Percentiles rank a stretch among this genome's conserved stretches.
phyloP scores from a whole-genome alignment of 495 filamentous ascomycete species.

The Neurospora sublineolata region DNA sequence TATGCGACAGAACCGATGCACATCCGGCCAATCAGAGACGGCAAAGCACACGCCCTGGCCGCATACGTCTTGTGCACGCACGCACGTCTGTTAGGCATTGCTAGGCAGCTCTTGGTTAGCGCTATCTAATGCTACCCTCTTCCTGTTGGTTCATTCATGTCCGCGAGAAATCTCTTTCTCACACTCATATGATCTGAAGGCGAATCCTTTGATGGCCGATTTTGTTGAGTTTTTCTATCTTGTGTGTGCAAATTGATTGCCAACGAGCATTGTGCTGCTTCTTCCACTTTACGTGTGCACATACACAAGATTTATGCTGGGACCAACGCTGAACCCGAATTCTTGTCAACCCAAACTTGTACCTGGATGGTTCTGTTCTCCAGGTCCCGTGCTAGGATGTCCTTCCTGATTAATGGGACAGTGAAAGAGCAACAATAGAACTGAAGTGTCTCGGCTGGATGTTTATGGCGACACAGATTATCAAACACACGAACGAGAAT shows the following conservation, averaged over 20 bases:
- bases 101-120: neutral
- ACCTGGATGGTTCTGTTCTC: neutral
- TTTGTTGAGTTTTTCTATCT: neutral
- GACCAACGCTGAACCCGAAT: neutral
- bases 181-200: neutral
- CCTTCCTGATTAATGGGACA: neutral
- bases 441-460: neutral
- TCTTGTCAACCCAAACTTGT: neutral
- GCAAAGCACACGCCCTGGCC: neutral
- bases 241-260: neutral
- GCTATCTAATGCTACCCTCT: neutral
- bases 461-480: neutral
- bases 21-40: neutral
- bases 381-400: neutral
- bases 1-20: neutral
- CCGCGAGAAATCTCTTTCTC: neutral
- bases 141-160: neutral
- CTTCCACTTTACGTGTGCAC: neutral
- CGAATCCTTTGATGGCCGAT: neutral
- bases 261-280: neutral
- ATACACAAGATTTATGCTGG: neutral
- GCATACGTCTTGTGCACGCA: neutral
- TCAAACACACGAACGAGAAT: neutral
- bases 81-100: neutral
- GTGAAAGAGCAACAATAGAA: neutral